Base-by-base conservation (phyloP, 768 basidiomycete genomes). In the Mycena kentingensis region DNA sequence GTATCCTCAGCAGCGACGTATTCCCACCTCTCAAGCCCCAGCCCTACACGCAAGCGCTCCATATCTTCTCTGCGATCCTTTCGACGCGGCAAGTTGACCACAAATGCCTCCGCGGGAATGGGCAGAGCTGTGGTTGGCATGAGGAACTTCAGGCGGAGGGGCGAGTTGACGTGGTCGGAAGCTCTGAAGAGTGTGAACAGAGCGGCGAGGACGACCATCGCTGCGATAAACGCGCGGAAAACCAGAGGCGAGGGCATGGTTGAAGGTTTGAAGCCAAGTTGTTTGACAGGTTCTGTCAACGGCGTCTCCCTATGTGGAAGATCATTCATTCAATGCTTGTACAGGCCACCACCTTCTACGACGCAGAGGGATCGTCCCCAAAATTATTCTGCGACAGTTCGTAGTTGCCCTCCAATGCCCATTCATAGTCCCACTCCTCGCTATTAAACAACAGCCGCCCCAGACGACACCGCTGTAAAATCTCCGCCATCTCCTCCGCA, bases 401-500 rank as follows among this genome's bases (percentile, higher is more conserved):
- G n/a, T n/a, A n/a, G n/a, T n/a, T n/a, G n/a, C 85, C 87, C 27
- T 66, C 70, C 34, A 88, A 69, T 1, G 80, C 73, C 39, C 67
- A 65, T n/a, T 67, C 62, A 51, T 72, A 63, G 57, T 80, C 69
- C 77, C 76, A 80, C 25, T 75, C 67, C 24, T 67, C 63, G 19
- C 62, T 63, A 8, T 64, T 61, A 47, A 75, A 61, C 45, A 72
- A 52, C 29, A 58, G 62, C 38, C 74, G 70, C 21, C 79, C 77
- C 19, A 91, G 63, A 18, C 72, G 67, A 65, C 78, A 84, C 46
- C 71, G 70, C 46, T 77, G 73, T 59, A 89, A 60, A 27, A 88
- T 67, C 8, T 72, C 66, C 3, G 63, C 59, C 4, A 88, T 72
- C 10, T 63, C 70, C 4, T 61, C 63, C 12, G 80, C 76, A 52